Evolutionary conservation across 257 asterid species (phyloP).

Genomic region (Mentha longifolia): DNA sequence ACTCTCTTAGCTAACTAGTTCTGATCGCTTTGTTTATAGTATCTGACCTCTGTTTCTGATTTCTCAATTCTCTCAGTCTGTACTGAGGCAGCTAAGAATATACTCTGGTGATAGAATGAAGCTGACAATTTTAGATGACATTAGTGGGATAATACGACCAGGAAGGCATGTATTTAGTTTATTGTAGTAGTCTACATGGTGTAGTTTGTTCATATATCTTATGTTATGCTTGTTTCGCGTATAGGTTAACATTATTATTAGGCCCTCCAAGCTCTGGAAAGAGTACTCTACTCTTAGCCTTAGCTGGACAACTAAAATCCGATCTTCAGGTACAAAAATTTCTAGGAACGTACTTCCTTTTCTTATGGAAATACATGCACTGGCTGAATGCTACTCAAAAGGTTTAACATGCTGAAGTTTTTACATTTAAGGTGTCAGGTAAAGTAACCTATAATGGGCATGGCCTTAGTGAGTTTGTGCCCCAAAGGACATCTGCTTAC

Average conservation of each 20-base stretch:
- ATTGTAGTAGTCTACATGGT: constrained; percentile 22
- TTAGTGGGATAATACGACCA: constrained; percentile 91
- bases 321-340: constrained; percentile 72
- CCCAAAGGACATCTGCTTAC: constrained; percentile 87
- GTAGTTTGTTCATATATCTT: constrained; percentile 32
- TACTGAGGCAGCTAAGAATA: constrained; percentile 70
- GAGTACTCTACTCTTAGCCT: constrained; percentile 84
- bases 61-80: constrained; percentile 52
- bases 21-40: constrained; percentile 16
- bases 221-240: constrained; percentile 34
- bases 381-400: constrained; percentile 9
- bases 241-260: constrained; percentile 81
- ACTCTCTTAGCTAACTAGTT: constrained; percentile 10
- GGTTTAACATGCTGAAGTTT: constrained; percentile 38
- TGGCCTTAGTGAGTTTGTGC: constrained; percentile 81
- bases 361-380: constrained; percentile 2
- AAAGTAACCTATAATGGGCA: constrained; percentile 91
- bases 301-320: constrained; percentile 87
- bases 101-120: constrained; percentile 63
- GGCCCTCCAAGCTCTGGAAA: constrained; percentile 99
- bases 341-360: neutral
- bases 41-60: constrained; percentile 35
- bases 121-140: constrained; percentile 74
- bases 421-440: constrained; percentile 79
- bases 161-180: constrained; percentile 66